Evolutionary conservation across 1,284 basidiomycete genomes (phyloP).

Genomic region (Melampsora larici-populina): DNA sequence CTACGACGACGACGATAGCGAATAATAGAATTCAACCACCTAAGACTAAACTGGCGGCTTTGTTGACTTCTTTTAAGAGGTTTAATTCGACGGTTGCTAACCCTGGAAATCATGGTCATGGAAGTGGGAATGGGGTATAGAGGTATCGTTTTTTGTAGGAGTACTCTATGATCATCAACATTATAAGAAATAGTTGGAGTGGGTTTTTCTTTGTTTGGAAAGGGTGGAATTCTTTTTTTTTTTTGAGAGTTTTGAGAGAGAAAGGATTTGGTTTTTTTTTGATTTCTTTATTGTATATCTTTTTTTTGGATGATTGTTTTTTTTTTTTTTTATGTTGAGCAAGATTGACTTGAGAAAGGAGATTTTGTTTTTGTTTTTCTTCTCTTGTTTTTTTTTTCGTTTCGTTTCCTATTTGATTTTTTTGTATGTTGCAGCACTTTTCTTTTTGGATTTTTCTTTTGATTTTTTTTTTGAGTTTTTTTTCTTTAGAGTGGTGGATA

Average conservation of each 20-base stretch:
- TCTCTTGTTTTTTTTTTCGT: not conserved
- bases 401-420: not conserved
- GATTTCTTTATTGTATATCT: not conserved
- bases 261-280: not conserved
- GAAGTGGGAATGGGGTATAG: not conserved
- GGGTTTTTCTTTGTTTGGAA: not conserved
- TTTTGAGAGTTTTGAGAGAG: not conserved
- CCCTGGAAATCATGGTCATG: too few species aligned
- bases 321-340: not conserved
- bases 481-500: too few species aligned
- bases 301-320: not conserved
- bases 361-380: not conserved
- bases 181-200: too few species aligned
- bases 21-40: not conserved
- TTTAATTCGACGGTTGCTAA: slow-evolving; percentile 34
- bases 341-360: not conserved
- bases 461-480: too few species aligned
- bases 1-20: too few species aligned
- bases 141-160: not conserved
- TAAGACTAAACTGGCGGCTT: slow-evolving; percentile 38
- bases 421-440: not conserved
- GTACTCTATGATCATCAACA: too few species aligned
- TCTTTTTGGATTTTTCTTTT: not conserved
- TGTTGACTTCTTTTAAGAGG: slow-evolving; percentile 38
- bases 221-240: not conserved